Conservation (phyloP, 176 grass and related monocot genomes). For the Zoysia pacifica region DNA sequence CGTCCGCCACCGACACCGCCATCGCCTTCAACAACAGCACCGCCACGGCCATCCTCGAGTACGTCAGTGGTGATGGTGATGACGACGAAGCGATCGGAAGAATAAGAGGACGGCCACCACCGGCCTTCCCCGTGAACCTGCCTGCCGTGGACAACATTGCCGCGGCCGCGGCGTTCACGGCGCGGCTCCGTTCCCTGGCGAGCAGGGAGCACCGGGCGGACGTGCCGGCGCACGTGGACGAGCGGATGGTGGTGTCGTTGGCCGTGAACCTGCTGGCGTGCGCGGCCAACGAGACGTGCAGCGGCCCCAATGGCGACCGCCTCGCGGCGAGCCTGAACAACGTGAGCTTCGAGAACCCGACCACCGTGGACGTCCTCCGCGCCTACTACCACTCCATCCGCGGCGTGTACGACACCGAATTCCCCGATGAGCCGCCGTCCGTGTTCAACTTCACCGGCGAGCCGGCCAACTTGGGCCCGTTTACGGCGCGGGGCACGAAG, state of each 20-base stretch:
- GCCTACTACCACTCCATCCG: neutral
- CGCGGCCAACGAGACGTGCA: neutral
- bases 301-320: constrained; percentile 5
- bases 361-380: constrained; percentile 13
- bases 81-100: too few relatives aligned
- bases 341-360: constrained; percentile 5
- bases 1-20: neutral
- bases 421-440: constrained; percentile 34
- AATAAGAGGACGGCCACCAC: too few relatives aligned
- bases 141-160: neutral
- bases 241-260: constrained; percentile 26
- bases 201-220: neutral
- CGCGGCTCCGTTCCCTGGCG: constrained; percentile 30
- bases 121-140: neutral
- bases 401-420: constrained; percentile 27
- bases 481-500: constrained; percentile 37
- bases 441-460: constrained; percentile 47
- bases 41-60: constrained; percentile 25
- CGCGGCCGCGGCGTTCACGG: constrained; percentile 4
- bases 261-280: constrained; percentile 14
- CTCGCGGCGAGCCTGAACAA: constrained; percentile 50
- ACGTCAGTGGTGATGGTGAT: neutral
- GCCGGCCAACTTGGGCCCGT: neutral
- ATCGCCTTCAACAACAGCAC: neutral
- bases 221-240: constrained; percentile 24